Conservation (phyloP, 345 rosid species). For the Euphorbia tirucalli region DNA sequence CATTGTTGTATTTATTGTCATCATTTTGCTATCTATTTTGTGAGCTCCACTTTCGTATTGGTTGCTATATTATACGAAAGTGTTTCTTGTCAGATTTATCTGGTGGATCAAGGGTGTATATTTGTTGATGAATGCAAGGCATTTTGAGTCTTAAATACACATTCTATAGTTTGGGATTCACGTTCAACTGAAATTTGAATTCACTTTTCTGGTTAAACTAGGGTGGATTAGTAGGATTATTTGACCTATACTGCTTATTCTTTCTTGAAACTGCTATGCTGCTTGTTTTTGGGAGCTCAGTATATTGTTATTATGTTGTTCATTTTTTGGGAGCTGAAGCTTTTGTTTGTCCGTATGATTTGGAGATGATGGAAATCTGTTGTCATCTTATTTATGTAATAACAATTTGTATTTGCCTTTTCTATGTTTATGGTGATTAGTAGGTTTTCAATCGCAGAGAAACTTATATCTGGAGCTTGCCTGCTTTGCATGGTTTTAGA, state of each 20-base stretch:
- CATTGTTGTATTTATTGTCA: too few relatives aligned
- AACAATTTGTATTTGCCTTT: constrained; percentile 24
- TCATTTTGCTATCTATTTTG: too few relatives aligned
- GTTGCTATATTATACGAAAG: background rate
- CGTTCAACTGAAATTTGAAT: too few relatives aligned
- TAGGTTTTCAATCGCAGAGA: constrained; percentile 65
- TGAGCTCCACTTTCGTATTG: background rate
- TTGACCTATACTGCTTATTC: background rate
- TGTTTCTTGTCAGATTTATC: background rate
- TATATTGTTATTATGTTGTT: background rate
- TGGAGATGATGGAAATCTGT: background rate
- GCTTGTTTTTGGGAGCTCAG: background rate
- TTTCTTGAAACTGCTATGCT: background rate
- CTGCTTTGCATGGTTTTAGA: constrained; percentile 38
- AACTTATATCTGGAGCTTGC: constrained; percentile 40
- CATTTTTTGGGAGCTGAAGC: too few relatives aligned
- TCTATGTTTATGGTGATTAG: constrained; percentile 47
- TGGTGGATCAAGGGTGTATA: background rate
- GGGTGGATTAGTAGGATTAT: background rate
- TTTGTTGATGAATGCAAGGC: background rate
- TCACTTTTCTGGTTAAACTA: background rate
- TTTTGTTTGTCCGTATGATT: background rate
- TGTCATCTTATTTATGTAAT: background rate
- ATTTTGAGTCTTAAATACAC: background rate
- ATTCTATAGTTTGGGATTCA: too few relatives aligned